A percentile compares a stretch with the other conserved stretches of the same genome.
phyloP scores from a whole-genome alignment of 2,329 filamentous ascomycete species.

The Alternaria novae-zelandiae region DNA sequence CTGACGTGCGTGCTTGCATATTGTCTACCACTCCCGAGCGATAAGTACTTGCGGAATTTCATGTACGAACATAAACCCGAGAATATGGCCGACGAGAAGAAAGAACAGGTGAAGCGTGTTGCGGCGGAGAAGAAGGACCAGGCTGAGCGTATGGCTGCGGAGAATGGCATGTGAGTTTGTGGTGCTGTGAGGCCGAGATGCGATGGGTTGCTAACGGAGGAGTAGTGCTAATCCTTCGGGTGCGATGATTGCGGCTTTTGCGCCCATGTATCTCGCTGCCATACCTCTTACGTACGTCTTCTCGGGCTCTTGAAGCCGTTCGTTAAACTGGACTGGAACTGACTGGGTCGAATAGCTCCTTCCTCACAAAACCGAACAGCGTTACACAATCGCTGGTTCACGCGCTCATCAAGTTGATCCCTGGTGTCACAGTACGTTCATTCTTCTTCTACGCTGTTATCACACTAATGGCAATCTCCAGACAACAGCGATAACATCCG shows the following conservation, averaged over 20 bases:
- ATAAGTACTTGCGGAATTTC: neutral
- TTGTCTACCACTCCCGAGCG: neutral
- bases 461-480: neutral
- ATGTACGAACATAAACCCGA: neutral
- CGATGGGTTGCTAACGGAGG: neutral
- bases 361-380: slow-evolving; percentile 27
- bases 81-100: slow-evolving; percentile 29
- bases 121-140: slow-evolving; percentile 26
- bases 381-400: slow-evolving; percentile 29
- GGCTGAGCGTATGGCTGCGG: slow-evolving; percentile 16
- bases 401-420: slow-evolving; percentile 27
- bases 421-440: slow-evolving; percentile 20
- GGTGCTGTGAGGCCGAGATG: too few species aligned
- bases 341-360: slow-evolving; percentile 6
- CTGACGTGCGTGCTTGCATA: neutral
- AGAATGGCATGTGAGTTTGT: slow-evolving; percentile 24
- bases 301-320: neutral
- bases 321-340: neutral
- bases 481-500: slow-evolving; percentile 23
- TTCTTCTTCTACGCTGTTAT: too few species aligned
- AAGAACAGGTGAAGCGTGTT: slow-evolving; percentile 20
- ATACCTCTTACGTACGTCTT: slow-evolving; percentile 24
- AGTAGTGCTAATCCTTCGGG: slow-evolving; percentile 25
- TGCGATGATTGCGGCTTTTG: slow-evolving; percentile 16
- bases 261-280: slow-evolving; percentile 28